Evolutionary conservation across 2,329 filamentous ascomycete genomes (phyloP), one percentile per base, ranked within the genome.

Genomic region (Nemania sp.): DNA sequence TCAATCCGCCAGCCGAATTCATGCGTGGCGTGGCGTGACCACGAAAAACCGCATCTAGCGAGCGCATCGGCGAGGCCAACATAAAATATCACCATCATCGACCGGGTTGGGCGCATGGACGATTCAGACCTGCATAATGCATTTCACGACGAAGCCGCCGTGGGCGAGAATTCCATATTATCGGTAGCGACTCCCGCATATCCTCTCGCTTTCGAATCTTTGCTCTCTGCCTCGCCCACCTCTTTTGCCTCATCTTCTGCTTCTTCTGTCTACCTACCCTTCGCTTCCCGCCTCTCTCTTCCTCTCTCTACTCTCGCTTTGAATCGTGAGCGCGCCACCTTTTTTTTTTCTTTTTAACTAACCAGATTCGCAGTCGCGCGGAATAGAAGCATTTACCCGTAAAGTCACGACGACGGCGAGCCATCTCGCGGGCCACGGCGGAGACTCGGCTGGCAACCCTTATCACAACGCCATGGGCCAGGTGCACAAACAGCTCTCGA

Each of bases 341-440:
- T 3, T 31, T 14, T 9, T 3, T 9, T 31, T 9, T 31, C 9
- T 31, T 31, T 28, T 14, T 31, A 14, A 31, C 28, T 14, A 9
- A 12, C n/a, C 54, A 41, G 22, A 6, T 23, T 20, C 54, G 40
- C 46, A 96, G 91, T 86, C 90, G 50, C 88, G 91, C 66, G 90
- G 94, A 61, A 78, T 97, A 65, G 92, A 97, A 75, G 89, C 90
- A 50, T 97, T 99, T 73, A 86, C 91, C 63, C 86, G 93, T 69
- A 99, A 97, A 75, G 91, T 97, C 59, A 94, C 92, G 24, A 91
- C 91, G 23, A 97, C 94, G 17, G 94, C 94, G 52, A 90, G 86
- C 67, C 91, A 96, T 72, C 80, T 99, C 63, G 96, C 97, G 67
- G 87, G 82, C 39, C 84, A 87, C 41, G 74, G 83, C 52, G 69